These are phyloP conservation scores for Drechslerella coelobrocha DNA, from an alignment of 2,329 filamentous ascomycete species.

Conservation along the genomic window DNA sequence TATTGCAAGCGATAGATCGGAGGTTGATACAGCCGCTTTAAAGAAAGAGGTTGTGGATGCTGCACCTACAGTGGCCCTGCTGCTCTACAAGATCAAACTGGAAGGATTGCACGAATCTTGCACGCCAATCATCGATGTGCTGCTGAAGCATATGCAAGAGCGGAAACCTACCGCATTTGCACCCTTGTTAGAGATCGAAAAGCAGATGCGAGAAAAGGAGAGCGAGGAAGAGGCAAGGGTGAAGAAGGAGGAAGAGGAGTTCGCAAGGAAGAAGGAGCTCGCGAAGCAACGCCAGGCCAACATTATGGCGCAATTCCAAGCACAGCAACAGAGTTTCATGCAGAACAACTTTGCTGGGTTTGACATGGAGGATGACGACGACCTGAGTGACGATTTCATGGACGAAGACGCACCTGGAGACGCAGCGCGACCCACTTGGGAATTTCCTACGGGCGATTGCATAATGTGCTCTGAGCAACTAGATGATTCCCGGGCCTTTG, in stretches of 20 bases:
- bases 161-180: conserved; percentile 76
- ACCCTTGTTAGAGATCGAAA: conserved; percentile 71
- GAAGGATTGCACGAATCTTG: conserved; percentile 79
- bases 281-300: conserved; percentile 87
- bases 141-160: conserved; percentile 83
- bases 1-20: conserved; percentile 7
- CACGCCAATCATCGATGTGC: conserved; percentile 78
- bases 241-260: conserved; percentile 72
- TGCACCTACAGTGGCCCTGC: conserved; percentile 70
- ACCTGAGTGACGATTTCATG: conserved; percentile 80
- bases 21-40: conserved; percentile 54
- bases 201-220: conserved; percentile 65
- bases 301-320: conserved; percentile 97
- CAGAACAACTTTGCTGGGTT: conserved; percentile 62
- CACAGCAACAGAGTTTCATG: conserved; percentile 94
- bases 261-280: conserved; percentile 85
- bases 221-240: conserved; percentile 79
- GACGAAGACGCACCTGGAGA: conserved; percentile 68
- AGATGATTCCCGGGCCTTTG: conserved; percentile 84
- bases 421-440: conserved; percentile 77
- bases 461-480: conserved; percentile 97
- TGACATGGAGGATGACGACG: conserved; percentile 74
- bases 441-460: conserved; percentile 90
- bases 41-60: conserved; percentile 65
- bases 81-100: conserved; percentile 63